Base-by-base conservation (phyloP, 2,329 filamentous ascomycete species). In the Xenosphaeropsis pyriputrescens region DNA sequence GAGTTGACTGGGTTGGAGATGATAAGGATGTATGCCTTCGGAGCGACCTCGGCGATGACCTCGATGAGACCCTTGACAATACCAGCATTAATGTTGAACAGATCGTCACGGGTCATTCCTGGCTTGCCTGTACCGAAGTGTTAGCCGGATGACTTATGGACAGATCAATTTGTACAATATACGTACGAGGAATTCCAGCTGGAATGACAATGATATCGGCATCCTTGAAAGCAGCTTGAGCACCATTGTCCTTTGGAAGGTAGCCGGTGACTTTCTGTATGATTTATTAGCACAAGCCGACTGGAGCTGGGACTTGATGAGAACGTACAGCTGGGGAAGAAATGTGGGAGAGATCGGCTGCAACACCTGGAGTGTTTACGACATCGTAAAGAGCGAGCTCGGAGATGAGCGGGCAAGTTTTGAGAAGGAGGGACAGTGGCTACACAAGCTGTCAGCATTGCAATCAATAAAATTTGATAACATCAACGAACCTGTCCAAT, bases 1-100 rank as follows among this genome's bases (percentile, higher is more conserved):
- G 86, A 94, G 79, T 98, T 98, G 64, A 98, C 91, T 42, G 91
- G 91, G 76, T 98, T 98, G 56, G 89, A 96, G 64, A 98, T 98
- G 68, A 98, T 79, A 48, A 96, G 78, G 59, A 94, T 77, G 67
- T 80, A 94, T 39, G 91, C 91, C 61, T 95, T 93, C 58, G 91
- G 91, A 59, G 79, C 79, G 56, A 81, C 76, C 59, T 95, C 79
- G 51, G 89, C 86, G 53, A 85, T 76, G 38, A 83, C 79, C 70
- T 93, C 82, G 52, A 93, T 80, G 50, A 98, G 73, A 51, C 85
- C 86, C 67, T 91, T 85, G 57, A 98, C 91, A 57, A 98, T 98
- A 54, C 88, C 85, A 43, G 91, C 91, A 62, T 98, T 98, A 72
- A 95, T 94, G 69, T 95, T 95, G 82, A 98, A 98, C 42, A 98